Evolutionary conservation across 2,329 filamentous ascomycete species (phyloP), one percentile per base, ranked within the genome.

Genomic region (Polytolypa hystricis): DNA sequence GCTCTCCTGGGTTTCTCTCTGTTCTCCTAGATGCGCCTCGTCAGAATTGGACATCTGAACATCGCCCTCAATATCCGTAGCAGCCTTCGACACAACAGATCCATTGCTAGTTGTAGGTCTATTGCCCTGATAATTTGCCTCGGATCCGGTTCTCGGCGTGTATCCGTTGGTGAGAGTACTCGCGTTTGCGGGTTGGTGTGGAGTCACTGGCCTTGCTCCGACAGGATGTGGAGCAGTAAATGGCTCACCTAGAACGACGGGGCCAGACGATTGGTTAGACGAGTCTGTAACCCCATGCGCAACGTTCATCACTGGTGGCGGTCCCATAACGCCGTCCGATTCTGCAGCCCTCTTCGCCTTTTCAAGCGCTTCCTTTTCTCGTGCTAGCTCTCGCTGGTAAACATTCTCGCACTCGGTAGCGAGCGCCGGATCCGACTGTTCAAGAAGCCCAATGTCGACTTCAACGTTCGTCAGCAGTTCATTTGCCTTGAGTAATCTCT

Each of bases 381-480:
- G 73, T 52, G 79, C 73, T 31, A 79, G 55, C 54, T 91, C 82
- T 32, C 83, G 71, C 34, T 74, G 64, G 56, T 91, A 87, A 3
- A 95, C 72, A 31, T 74, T 79, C 46, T 95, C 85, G 65, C 86
- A 95, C 50, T 91, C 80, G 2, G 65, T 61, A 27, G 81, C 67
- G 21, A 81, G 65, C 8, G 66, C 67, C 10, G 81, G 75, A 44
- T 82, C 66, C 5, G 59, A 71, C 28, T 69, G 67, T 51, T 85
- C 80, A 39, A 95, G 78, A 31, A 74, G 76, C 29, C 77, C 77
- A 44, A 96, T 81, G 59, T 96, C 89, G 21, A 96, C 89, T 55
- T 95, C 86, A 2, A 95, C 89, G 52, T 96, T 96, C 15, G 85
- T 78, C 23, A 87, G 67, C 49, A 98, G 77, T 61, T 98, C 91